Percentiles rank a stretch among this genome's conserved stretches.
phyloP scores from a whole-genome alignment of 83 land plant genomes.

The Isoetes engelmannii region DNA sequence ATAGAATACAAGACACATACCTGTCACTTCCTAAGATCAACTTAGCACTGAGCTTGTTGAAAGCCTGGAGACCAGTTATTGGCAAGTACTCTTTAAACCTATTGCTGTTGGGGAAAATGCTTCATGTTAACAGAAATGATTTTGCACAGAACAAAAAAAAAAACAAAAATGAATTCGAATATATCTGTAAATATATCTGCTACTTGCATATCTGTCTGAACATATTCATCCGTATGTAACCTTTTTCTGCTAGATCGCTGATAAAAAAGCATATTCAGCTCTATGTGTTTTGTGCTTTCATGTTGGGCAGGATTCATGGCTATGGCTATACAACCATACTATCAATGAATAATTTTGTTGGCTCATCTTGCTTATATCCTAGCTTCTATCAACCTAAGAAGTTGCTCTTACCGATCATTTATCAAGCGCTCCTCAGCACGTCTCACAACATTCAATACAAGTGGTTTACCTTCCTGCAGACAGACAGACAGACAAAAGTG shows the following conservation, averaged over 20 bases:
- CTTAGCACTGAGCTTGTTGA: constrained; percentile 84
- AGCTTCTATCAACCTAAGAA: neutral
- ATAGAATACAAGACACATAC: constrained; percentile 19
- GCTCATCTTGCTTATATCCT: neutral
- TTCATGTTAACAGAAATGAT: neutral
- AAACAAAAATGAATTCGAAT: constrained; percentile 6
- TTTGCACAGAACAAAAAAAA: neutral
- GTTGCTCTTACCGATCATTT: constrained; percentile 48
- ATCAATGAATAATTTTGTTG: neutral
- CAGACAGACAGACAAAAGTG: neutral
- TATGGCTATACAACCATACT: neutral
- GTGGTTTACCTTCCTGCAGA: constrained; percentile 92
- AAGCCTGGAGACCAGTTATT: constrained; percentile 70
- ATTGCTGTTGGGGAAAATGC: constrained; percentile 34
- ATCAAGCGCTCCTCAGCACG: constrained; percentile 72
- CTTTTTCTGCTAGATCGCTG: too few species aligned
- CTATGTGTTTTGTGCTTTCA: neutral
- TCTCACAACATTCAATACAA: constrained; percentile 85
- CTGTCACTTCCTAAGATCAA: constrained; percentile 86
- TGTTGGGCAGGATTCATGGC: too few species aligned
- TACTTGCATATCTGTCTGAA: neutral
- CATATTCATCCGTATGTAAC: too few species aligned
- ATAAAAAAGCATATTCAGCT: too few species aligned
- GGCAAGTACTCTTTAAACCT: constrained; percentile 82
- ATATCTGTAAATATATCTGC: neutral